Evolutionary conservation across 2,329 filamentous ascomycete species (phyloP), one percentile per base, ranked within the genome.

Genomic region (Nemania sp.): DNA sequence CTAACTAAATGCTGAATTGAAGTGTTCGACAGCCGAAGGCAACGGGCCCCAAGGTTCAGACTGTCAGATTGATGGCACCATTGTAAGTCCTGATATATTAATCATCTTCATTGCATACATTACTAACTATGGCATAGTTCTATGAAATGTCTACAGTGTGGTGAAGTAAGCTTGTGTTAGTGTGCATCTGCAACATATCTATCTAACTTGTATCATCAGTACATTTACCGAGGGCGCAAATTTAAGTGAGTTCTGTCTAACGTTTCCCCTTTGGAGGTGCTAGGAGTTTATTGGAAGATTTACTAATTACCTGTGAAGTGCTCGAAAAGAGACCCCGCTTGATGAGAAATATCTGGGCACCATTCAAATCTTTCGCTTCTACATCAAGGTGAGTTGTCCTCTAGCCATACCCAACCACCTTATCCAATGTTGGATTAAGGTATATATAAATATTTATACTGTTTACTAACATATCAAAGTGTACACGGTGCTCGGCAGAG

Each of bases 211-310:
- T n/a, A n/a, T n/a, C n/a, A n/a, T n/a, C n/a, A n/a, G n/a, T 97
- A 91, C 83, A 96, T 97, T 77, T 95, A 97, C 85, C 93, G 93
- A 74, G 94, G 94, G 0, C 89, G 94, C 68, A 98, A 98, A 77
- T 98, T 98, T 86, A 98, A 98, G 68, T 70, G 24, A 58, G 68
- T 51, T 3, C 13, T 27, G 7, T 56, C 22, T 15, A 22, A n/a
- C n/a, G 15, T 11, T 11, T 43, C 7, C 24, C 15, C 26, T 10
- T 26, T 2, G 7, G 24, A 32, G 27, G 8, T 11, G 3, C n/a
- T 15, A 41, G 15, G 20, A 55, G n/a, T 5, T 29, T 38, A 38
- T 10, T 1, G 24, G 15, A 32, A 13, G 10, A 54, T 27, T 51
- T 56, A 27, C 61, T 70, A 35, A 70, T 51, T 24, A 7, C 0